phyloP scores from a whole-genome alignment of 495 filamentous ascomycete species.

The Pseudevernia furfuracea region DNA sequence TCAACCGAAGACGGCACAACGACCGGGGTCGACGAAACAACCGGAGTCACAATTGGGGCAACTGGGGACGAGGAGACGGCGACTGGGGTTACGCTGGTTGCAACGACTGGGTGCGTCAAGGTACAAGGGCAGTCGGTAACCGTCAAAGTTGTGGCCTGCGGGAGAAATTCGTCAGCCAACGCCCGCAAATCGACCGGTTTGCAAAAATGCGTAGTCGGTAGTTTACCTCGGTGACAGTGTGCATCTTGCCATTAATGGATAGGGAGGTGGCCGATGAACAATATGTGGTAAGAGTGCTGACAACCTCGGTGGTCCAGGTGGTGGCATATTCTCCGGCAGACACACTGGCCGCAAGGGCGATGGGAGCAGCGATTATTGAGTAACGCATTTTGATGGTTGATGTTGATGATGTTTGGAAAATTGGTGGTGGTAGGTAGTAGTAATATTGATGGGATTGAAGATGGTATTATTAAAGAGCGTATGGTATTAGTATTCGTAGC shows the following conservation, averaged over 20 bases:
- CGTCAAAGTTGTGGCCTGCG: conserved; percentile 32
- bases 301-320: conserved; percentile 63
- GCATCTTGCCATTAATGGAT: conserved; percentile 61
- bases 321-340: conserved; percentile 41
- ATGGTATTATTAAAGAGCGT: conserved; percentile 26
- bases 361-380: conserved; percentile 56
- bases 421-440: not conserved
- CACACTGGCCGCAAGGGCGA: conserved; percentile 53
- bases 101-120: conserved; percentile 25
- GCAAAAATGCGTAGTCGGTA: conserved; percentile 18
- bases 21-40: too few species aligned
- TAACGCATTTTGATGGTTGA: conserved; percentile 62
- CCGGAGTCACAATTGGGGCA: too few species aligned
- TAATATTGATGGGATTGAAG: conserved; percentile 18
- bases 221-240: conserved; percentile 67
- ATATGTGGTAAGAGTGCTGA: conserved; percentile 76
- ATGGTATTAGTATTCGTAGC: conserved; percentile 7
- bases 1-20: not conserved
- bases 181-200: not conserved
- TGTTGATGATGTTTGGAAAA: conserved; percentile 17
- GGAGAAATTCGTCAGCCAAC: conserved; percentile 7
- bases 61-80: not conserved
- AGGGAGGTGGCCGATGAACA: conserved; percentile 72
- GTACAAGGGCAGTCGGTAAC: conserved; percentile 36
- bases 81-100: conserved; percentile 14